Conservation (phyloP, 495 filamentous ascomycete genomes). For the Mytilinidion resinicola region DNA sequence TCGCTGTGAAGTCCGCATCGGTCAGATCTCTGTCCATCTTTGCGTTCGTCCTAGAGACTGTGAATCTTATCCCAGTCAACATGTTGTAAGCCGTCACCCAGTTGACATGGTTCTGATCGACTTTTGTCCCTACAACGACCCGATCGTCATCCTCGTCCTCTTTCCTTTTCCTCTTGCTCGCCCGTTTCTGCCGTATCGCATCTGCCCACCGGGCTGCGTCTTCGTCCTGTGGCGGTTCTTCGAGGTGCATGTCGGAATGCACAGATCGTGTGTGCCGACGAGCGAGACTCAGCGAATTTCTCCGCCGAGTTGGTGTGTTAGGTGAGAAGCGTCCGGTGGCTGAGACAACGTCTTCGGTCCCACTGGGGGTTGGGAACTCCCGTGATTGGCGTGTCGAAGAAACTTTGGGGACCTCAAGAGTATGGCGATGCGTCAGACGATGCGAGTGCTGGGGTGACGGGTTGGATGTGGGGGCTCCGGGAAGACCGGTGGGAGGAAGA, state of each 20-base stretch:
- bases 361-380: slow-evolving; percentile 46
- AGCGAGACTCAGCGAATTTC: slow-evolving; percentile 75
- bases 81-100: slow-evolving; percentile 99
- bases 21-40: slow-evolving; percentile 87
- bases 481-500: slow-evolving; percentile 37
- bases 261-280: slow-evolving; percentile 77
- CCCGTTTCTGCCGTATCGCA: slow-evolving; percentile 80
- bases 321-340: slow-evolving; percentile 83
- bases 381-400: slow-evolving; percentile 50
- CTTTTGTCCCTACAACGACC: slow-evolving; percentile 90
- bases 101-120: slow-evolving; percentile 95
- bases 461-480: slow-evolving; percentile 37
- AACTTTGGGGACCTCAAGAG: slow-evolving; percentile 73
- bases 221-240: slow-evolving; percentile 80
- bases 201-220: slow-evolving; percentile 91
- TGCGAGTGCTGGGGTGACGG: slow-evolving; percentile 41
- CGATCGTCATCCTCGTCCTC: slow-evolving; percentile 92
- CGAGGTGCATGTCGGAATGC: slow-evolving; percentile 72
- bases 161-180: slow-evolving; percentile 68
- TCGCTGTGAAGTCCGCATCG: slow-evolving; percentile 82
- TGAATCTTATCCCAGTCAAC: slow-evolving; percentile 97
- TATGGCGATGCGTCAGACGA: slow-evolving; percentile 75
- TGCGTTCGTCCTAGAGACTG: slow-evolving; percentile 91
- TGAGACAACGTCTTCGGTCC: slow-evolving; percentile 57
- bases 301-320: slow-evolving; percentile 53